These are phyloP conservation scores for Stygiomarasmius scandens DNA, from an alignment of 1,284 basidiomycete species.

Conservation along the genomic window DNA sequence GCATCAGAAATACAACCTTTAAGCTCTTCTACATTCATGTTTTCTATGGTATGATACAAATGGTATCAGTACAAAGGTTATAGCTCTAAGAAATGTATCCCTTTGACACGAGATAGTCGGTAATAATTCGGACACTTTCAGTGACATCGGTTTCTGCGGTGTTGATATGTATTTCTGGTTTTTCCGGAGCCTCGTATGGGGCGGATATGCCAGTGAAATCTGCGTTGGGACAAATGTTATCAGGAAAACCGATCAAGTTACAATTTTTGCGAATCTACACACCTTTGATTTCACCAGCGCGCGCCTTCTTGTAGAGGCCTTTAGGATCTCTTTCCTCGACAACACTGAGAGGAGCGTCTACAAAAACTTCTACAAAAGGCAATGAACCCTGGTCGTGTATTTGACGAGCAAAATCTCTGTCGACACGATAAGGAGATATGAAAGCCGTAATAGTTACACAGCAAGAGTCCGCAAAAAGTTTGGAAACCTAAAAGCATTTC, in stretches of 20 bases:
- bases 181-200: constrained; percentile 90
- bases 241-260: neutral
- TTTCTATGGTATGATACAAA: neutral
- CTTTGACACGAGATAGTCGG: constrained; percentile 76
- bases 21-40: too few species aligned
- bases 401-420: constrained; percentile 83
- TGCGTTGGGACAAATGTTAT: constrained; percentile 30
- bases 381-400: constrained; percentile 78
- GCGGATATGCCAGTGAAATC: constrained; percentile 99
- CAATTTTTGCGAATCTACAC: constrained; percentile 6
- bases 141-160: constrained; percentile 83
- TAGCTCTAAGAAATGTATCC: constrained; percentile 29
- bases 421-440: constrained; percentile 95
- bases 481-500: constrained; percentile 70
- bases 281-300: constrained; percentile 97
- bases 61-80: neutral
- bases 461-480: constrained; percentile 89
- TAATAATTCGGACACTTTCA: constrained; percentile 82
- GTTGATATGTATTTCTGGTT: constrained; percentile 91
- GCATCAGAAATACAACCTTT: too few species aligned
- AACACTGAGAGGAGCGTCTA: constrained; percentile 89
- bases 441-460: constrained; percentile 93
- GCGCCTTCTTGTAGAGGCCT: constrained; percentile 96
- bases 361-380: constrained; percentile 92
- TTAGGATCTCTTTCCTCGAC: constrained; percentile 96